A percentile compares a stretch with the other conserved stretches of the same genome.
phyloP scores from a whole-genome alignment of 306 rosid species.

The Cucumis hystrix region DNA sequence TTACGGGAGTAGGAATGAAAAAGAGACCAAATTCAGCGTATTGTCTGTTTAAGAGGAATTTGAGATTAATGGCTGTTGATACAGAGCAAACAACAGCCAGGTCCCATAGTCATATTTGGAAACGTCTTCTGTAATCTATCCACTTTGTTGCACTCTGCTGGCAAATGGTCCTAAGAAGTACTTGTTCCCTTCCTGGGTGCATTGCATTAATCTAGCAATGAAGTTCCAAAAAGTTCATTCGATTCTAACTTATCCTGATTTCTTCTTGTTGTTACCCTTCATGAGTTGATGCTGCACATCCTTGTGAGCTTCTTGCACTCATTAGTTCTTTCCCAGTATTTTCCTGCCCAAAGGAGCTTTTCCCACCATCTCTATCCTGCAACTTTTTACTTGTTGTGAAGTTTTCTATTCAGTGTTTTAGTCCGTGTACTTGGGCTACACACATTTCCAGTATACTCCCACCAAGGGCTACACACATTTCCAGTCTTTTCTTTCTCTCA shows the following conservation, averaged over 20 bases:
- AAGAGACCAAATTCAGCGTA: not conserved
- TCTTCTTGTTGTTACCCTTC: not conserved
- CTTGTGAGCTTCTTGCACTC: not conserved
- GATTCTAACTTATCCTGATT: not conserved
- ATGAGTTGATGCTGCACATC: not conserved
- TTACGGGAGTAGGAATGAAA: not conserved
- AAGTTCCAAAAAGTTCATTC: not conserved
- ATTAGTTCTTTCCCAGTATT: not conserved
- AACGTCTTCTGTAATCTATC: not conserved
- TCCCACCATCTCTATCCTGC: not conserved
- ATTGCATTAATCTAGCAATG: not conserved
- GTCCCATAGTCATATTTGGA: not conserved
- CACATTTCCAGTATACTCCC: not conserved
- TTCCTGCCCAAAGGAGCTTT: not conserved
- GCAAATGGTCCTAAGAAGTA: not conserved
- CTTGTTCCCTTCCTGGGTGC: not conserved
- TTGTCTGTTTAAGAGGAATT: not conserved
- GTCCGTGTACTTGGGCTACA: not conserved
- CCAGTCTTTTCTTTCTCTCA: not conserved
- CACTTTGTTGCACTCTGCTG: not conserved
- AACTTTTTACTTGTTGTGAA: not conserved
- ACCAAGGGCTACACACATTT: not conserved
- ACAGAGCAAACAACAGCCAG: not conserved
- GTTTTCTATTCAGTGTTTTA: not conserved
- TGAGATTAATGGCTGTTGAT: not conserved